Evolutionary conservation across 2,329 filamentous ascomycete genomes (phyloP), one percentile per base, ranked within the genome.

Genomic region (Mycosphaerella sp.): DNA sequence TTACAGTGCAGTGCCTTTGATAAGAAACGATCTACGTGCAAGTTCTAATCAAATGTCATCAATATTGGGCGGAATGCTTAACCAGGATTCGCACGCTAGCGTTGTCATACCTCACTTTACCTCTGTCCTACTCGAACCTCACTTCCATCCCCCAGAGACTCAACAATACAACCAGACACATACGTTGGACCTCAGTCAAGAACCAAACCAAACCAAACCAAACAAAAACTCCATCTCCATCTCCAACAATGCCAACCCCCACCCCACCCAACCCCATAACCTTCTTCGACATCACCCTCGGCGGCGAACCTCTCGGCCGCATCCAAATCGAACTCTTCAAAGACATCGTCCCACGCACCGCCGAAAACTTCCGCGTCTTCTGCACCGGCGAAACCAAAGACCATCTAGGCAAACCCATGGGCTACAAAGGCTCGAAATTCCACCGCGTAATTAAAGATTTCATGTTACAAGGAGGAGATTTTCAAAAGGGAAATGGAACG

Each of bases 391-490:
- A 97, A 75, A 84, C 80, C 59, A 95, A 89, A 73, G 87, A 87
- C 66, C 70, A 79, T 44, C 79, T 82, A 8, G 88, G 89, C 30
- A 78, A 83, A 56, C 86, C 90, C 0, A 87, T 94, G 67, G 93
- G 93, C 57, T 98, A 96, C 78, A 97, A 96, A 73, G 87, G 87
- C 48, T 86, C 81, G 74, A 94, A 89, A 70, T 96, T 97, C 65
- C 93, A 97, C 71, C 84, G 93, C 52, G 88, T 97, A 62, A 95
- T 96, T 69, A 87, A 87, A 72, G 86, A 87, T 64, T 96, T 97
- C 74, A 97, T 97, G 91, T 87, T 93, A 64, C 93, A 98, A 70
- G 91, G 91, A 41, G 93, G 93, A 48, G 93, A 98, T 70, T 97
- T 97, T 69, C 75, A 95, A 39, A 89, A 95, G 64, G 88, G 89